A percentile compares a stretch with the other conserved stretches of the same genome.
Conservation (phyloP, 2,329 filamentous ascomycete species). For the Colletotrichum simmondsii region DNA sequence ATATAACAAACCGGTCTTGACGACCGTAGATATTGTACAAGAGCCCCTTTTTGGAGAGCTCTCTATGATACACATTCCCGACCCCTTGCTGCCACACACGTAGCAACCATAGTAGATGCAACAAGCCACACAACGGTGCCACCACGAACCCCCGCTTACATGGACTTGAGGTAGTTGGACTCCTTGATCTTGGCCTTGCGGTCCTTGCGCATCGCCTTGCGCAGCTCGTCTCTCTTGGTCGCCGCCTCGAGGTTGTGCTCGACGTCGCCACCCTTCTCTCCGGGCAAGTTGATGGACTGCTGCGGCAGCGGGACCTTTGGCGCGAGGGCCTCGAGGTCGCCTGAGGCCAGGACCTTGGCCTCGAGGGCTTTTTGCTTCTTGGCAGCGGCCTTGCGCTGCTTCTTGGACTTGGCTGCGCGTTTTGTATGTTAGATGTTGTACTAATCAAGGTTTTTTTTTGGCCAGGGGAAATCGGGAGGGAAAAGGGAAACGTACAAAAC, state of each 20-base stretch:
- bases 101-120: neutral
- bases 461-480: neutral
- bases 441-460: neutral
- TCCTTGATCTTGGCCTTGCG: constrained; percentile 84
- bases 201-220: constrained; percentile 78
- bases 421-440: neutral
- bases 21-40: constrained; percentile 33
- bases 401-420: constrained; percentile 81
- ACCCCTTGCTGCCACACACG: neutral
- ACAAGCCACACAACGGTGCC: neutral
- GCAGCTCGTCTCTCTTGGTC: constrained; percentile 70
- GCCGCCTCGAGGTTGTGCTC: constrained; percentile 59
- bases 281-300: constrained; percentile 80
- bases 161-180: constrained; percentile 84
- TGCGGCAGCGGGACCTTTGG: constrained; percentile 80
- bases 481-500: constrained; percentile 72
- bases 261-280: constrained; percentile 52
- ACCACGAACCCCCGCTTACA: constrained; percentile 57
- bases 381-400: constrained; percentile 77
- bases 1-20: constrained; percentile 17
- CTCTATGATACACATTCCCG: constrained; percentile 26
- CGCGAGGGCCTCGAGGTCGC: constrained; percentile 72
- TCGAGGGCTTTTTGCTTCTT: constrained; percentile 70
- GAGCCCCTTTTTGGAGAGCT: constrained; percentile 10
- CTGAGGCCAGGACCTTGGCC: constrained; percentile 69